These are phyloP conservation scores for Malus asiatica DNA, from an alignment of 306 rosid species.

Conservation along the genomic window DNA sequence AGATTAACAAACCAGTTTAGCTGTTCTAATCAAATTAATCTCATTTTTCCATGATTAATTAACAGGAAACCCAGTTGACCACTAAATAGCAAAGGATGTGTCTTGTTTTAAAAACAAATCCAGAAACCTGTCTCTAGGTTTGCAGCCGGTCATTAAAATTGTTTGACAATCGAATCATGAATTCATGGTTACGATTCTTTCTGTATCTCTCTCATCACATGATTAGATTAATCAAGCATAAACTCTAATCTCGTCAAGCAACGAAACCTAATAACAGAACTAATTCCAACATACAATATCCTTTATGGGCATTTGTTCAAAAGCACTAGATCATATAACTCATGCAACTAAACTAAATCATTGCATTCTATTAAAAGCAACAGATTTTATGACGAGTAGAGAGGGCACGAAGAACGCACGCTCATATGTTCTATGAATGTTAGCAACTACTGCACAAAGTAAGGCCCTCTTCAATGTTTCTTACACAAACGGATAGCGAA, in stretches of 20 bases:
- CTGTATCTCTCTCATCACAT: background rate
- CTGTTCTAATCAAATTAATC: background rate
- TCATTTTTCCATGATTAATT: background rate
- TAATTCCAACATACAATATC: background rate
- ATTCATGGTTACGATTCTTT: background rate
- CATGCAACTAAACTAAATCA: background rate
- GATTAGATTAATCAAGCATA: too few species aligned
- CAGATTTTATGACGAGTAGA: constrained; percentile 4
- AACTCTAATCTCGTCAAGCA: background rate
- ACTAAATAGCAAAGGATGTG: too few species aligned
- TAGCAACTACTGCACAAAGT: constrained; percentile 27
- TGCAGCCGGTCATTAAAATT: background rate
- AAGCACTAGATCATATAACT: background rate
- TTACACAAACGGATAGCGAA: constrained; percentile 35
- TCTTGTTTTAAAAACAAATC: background rate
- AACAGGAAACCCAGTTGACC: background rate
- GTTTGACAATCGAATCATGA: background rate
- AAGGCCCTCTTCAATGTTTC: constrained; percentile 27
- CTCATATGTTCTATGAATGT: constrained; percentile 21
- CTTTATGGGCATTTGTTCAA: background rate
- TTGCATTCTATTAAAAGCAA: background rate
- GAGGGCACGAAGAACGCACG: background rate
- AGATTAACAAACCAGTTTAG: background rate
- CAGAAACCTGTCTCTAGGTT: background rate
- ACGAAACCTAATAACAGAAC: background rate